These are phyloP conservation scores for Colletotrichum zoysiae DNA, from an alignment of 2,329 filamentous ascomycete species.

Conservation along the genomic window DNA sequence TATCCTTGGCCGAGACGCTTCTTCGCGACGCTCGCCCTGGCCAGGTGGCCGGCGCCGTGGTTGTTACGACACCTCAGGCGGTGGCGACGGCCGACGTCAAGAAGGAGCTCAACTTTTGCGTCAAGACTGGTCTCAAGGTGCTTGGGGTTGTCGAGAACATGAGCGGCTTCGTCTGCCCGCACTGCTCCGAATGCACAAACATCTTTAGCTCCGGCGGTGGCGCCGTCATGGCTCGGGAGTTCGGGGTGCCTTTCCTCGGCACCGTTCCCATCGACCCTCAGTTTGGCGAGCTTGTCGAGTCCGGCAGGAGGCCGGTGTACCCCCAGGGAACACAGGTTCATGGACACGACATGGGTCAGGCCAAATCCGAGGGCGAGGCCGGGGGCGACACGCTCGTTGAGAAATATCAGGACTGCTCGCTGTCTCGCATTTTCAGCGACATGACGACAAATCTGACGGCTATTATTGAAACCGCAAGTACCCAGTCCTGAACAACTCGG, in stretches of 20 bases:
- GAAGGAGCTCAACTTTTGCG: slow-evolving; percentile 94
- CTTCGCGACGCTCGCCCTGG: slow-evolving; percentile 72
- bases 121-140: slow-evolving; percentile 82
- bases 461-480: slow-evolving; percentile 38
- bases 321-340: slow-evolving; percentile 75
- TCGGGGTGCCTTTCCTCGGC: slow-evolving; percentile 85
- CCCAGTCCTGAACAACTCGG: slow-evolving; percentile 21
- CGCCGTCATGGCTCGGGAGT: slow-evolving; percentile 88
- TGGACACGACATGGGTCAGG: slow-evolving; percentile 63
- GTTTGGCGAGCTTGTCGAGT: slow-evolving; percentile 89
- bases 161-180: slow-evolving; percentile 88
- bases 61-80: slow-evolving; percentile 96
- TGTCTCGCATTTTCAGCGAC: slow-evolving; percentile 75
- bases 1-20: slow-evolving; percentile 90
- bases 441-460: slow-evolving; percentile 65
- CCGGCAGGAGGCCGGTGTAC: slow-evolving; percentile 73
- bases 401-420: slow-evolving; percentile 79
- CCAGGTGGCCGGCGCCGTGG: slow-evolving; percentile 86
- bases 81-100: slow-evolving; percentile 93
- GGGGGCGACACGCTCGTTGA: slow-evolving; percentile 65
- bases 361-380: slow-evolving; percentile 43
- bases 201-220: slow-evolving; percentile 94
- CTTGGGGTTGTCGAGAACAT: slow-evolving; percentile 98
- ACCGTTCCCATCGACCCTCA: slow-evolving; percentile 92
- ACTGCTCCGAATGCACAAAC: slow-evolving; percentile 88